Evolutionary conservation across 1,139 yeast genomes (phyloP).

Genomic region (Arxiozyma slooffiae): DNA sequence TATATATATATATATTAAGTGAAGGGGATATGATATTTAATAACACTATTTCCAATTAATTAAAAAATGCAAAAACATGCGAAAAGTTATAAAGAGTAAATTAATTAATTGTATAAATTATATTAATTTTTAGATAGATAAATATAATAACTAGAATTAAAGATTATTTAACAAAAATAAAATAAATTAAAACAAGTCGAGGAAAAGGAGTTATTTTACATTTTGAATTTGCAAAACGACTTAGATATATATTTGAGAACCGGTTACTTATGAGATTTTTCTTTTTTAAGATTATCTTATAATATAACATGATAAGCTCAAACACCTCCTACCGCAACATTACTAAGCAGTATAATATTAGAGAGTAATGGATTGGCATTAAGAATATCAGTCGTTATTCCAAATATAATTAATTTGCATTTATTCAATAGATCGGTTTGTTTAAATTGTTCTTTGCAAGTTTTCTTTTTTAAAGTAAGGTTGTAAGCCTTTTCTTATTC

Average conservation of each 20-base stretch:
- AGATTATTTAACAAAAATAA: too few relatives aligned
- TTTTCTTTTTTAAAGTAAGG: constrained; percentile 16
- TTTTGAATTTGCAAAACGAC: too few relatives aligned
- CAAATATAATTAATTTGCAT: constrained; percentile 25
- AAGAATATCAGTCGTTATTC: constrained; percentile 26
- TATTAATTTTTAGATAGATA: not conserved
- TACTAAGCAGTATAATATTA: constrained; percentile 23
- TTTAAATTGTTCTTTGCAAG: constrained; percentile 8
- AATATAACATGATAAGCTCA: constrained; percentile 15
- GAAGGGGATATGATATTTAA: not conserved
- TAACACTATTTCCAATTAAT: not conserved
- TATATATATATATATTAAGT: constrained; percentile 9
- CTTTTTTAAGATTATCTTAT: not conserved
- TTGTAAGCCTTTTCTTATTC: constrained; percentile 20
- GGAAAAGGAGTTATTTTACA: too few relatives aligned
- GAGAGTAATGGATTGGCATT: constrained; percentile 28
- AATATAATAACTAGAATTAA: too few relatives aligned
- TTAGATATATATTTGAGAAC: too few relatives aligned
- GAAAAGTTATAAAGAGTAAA: not conserved
- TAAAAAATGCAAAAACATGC: not conserved
- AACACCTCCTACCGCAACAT: constrained; percentile 26
- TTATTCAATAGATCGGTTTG: constrained; percentile 17
- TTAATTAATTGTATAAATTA: not conserved
- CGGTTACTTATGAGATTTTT: too few relatives aligned
- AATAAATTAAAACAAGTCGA: not conserved